These are phyloP conservation scores for Microthyrium microscopicum DNA, from an alignment of 2,329 filamentous ascomycete genomes.

Conservation along the genomic window DNA sequence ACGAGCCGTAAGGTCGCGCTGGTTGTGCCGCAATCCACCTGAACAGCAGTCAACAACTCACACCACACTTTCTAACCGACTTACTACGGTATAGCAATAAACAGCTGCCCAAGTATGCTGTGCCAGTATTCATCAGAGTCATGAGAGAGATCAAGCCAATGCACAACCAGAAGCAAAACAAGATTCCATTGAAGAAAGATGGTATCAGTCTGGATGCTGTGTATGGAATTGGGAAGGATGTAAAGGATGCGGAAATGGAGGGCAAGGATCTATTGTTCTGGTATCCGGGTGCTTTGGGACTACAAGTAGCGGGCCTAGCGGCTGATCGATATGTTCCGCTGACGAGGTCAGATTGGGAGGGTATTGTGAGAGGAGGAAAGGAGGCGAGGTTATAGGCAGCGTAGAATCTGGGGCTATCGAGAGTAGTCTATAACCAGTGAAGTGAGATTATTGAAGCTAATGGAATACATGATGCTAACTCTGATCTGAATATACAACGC, in stretches of 20 bases:
- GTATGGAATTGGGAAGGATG: constrained; percentile 21
- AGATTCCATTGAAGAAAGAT: constrained; percentile 50
- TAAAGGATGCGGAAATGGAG: constrained; percentile 22
- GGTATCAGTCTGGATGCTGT: constrained; percentile 42
- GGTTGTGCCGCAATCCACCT: constrained; percentile 41
- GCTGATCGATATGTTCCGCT: constrained; percentile 41
- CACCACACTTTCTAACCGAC: constrained; percentile 27
- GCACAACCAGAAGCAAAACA: constrained; percentile 71
- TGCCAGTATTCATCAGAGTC: constrained; percentile 55
- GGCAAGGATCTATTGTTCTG: constrained; percentile 32
- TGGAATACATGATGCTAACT: no score
- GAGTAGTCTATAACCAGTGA: no score
- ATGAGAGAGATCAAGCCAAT: constrained; percentile 42
- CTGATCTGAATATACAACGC: no score
- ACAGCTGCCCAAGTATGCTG: constrained; percentile 54
- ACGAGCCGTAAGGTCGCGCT: constrained; percentile 38
- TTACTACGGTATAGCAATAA: constrained; percentile 42
- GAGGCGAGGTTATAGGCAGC: constrained; percentile 7
- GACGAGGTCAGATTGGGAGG: constrained; percentile 41
- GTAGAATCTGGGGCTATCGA: no score
- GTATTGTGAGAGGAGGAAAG: constrained; percentile 1
- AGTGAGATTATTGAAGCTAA: no score
- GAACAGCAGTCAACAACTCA: constrained; percentile 21
- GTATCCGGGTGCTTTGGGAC: constrained; percentile 22
- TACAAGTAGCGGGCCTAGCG: constrained; percentile 17